Conservation (phyloP, 441 rosid species). For the Populus hybrid region DNA sequence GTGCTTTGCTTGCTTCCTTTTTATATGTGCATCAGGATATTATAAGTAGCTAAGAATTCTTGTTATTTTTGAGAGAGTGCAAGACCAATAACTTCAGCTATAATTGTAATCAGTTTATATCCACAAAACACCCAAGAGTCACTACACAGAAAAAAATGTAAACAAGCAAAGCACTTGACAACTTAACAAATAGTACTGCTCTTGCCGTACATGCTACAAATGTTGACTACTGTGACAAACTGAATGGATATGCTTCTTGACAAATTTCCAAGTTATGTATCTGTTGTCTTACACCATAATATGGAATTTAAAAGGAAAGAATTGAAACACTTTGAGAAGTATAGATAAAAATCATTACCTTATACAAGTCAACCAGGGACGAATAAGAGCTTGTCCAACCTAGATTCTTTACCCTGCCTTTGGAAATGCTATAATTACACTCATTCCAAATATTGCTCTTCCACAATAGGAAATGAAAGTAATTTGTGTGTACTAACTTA, state of each 20-base stretch:
- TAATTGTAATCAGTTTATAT: neutral
- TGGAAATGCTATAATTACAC: neutral
- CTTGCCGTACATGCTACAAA: neutral
- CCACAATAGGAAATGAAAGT: neutral
- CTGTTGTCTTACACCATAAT: neutral
- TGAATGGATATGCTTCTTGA: no score
- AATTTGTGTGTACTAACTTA: neutral
- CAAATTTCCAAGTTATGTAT: neutral
- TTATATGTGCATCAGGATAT: constrained; percentile 6
- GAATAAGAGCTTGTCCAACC: neutral
- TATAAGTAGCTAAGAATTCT: neutral
- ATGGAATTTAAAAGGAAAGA: neutral
- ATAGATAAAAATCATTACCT: neutral
- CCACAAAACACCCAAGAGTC: neutral
- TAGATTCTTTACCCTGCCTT: neutral
- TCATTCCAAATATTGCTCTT: neutral
- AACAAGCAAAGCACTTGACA: neutral
- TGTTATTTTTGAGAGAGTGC: neutral
- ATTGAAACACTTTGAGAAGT: neutral
- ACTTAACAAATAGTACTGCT: neutral
- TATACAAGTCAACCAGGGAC: neutral
- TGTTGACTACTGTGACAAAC: neutral
- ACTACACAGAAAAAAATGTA: neutral
- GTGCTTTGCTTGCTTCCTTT: constrained; percentile 23
- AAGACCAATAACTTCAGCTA: neutral